These are phyloP conservation scores for Alternaria consortialis DNA, from an alignment of 2,329 filamentous ascomycete genomes.

Conservation along the genomic window DNA sequence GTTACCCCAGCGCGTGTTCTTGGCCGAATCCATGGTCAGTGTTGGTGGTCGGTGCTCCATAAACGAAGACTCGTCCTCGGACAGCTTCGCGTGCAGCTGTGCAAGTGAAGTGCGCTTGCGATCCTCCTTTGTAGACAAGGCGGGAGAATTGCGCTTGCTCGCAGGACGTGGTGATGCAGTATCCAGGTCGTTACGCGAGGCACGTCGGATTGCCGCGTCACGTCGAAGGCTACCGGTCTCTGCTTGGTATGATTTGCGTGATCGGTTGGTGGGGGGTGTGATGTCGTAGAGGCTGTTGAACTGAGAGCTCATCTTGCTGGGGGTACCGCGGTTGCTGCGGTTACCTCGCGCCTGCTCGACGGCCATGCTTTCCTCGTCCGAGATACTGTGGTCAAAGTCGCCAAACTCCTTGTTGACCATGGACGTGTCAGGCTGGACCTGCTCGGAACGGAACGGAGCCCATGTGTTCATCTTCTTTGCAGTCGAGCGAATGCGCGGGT, in stretches of 20 bases:
- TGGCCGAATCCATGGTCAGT: constrained; percentile 50
- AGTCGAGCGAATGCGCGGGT: constrained; percentile 48
- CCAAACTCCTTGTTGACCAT: constrained; percentile 52
- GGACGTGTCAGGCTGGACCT: constrained; percentile 47
- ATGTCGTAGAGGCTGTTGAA: constrained; percentile 61
- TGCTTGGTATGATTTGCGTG: constrained; percentile 46
- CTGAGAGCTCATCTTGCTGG: constrained; percentile 59
- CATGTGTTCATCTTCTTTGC: constrained; percentile 52
- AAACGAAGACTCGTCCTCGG: constrained; percentile 63
- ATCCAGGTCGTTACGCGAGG: constrained; percentile 54
- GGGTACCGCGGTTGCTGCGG: constrained; percentile 49
- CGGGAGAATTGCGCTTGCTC: constrained; percentile 47
- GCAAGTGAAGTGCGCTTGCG: constrained; percentile 60
- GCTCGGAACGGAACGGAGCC: constrained; percentile 48
- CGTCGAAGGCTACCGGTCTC: constrained; percentile 53
- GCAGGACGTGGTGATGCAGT: constrained; percentile 50
- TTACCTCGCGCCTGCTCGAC: constrained; percentile 65
- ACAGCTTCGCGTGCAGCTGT: constrained; percentile 65
- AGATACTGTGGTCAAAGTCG: constrained; percentile 53
- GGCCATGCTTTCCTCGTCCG: constrained; percentile 60
- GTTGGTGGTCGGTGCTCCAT: constrained; percentile 61
- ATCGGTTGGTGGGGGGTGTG: constrained; percentile 53
- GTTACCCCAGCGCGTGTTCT: constrained; percentile 65
- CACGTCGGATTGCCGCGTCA: constrained; percentile 57
- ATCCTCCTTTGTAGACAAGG: constrained; percentile 44